These are phyloP conservation scores for Alopecurus myosuroides DNA, from an alignment of 176 grass and related monocot species.

Conservation along the genomic window DNA sequence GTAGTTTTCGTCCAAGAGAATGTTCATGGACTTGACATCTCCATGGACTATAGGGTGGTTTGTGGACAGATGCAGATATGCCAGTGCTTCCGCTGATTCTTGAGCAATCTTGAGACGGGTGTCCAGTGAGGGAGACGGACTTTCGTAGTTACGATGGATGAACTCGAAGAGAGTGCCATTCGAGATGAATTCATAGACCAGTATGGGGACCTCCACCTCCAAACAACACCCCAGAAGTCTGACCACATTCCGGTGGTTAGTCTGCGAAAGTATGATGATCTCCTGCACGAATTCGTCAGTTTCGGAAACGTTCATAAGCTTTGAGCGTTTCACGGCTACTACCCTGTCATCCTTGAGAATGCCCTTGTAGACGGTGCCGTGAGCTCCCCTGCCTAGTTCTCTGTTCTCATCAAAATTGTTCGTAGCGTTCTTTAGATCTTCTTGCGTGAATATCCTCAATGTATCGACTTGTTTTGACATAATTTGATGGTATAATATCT, in stretches of 20 bases:
- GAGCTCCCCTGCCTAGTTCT: slow-evolving; percentile 25
- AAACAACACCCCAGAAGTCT: background rate
- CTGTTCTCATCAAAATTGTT: slow-evolving; percentile 15
- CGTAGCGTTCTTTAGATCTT: slow-evolving; percentile 39
- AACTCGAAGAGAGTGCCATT: background rate
- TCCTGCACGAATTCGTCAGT: background rate
- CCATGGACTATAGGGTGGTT: background rate
- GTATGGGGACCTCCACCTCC: background rate
- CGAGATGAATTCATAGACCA: background rate
- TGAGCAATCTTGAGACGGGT: background rate
- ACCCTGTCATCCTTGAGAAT: no score
- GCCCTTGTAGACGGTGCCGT: slow-evolving; percentile 46
- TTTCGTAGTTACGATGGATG: background rate
- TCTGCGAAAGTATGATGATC: background rate
- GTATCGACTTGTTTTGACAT: no score
- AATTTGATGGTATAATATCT: no score
- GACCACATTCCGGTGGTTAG: background rate
- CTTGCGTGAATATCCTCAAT: slow-evolving; percentile 33
- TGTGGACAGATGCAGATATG: background rate
- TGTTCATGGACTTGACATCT: background rate
- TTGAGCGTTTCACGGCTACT: no score
- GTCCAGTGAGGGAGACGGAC: background rate
- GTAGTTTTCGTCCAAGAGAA: background rate
- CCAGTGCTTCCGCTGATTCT: background rate
- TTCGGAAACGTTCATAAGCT: no score